Conservation (phyloP, 2,329 filamentous ascomycete species). For the Phaeomoniella chlamydospora region DNA sequence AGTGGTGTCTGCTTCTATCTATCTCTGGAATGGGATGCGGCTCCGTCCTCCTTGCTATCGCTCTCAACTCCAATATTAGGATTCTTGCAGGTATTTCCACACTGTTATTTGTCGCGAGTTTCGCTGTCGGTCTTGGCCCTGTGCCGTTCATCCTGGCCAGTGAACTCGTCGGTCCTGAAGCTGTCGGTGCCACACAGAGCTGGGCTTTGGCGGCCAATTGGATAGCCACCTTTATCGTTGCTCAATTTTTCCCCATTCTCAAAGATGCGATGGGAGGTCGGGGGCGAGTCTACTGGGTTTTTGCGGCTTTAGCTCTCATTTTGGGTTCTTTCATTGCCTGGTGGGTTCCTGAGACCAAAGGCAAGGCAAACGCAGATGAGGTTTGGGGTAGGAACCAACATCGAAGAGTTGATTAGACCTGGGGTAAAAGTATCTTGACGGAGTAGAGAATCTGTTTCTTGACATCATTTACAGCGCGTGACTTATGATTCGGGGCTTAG, state of each 20-base stretch:
- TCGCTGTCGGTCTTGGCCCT: constrained; percentile 79
- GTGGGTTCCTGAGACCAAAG: constrained; percentile 76
- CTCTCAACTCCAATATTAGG: constrained; percentile 60
- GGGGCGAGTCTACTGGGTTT: constrained; percentile 86
- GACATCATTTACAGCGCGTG: no score
- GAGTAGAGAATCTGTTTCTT: no score
- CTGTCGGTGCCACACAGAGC: constrained; percentile 80
- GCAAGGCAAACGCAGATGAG: constrained; percentile 69
- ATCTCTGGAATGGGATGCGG: constrained; percentile 73
- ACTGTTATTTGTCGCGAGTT: constrained; percentile 74
- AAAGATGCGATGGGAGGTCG: constrained; percentile 63
- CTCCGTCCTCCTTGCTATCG: constrained; percentile 63
- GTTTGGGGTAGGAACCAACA: constrained; percentile 58
- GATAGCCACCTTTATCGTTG: constrained; percentile 78
- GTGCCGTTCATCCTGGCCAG: constrained; percentile 90
- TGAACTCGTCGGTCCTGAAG: constrained; percentile 79
- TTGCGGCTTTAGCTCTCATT: constrained; percentile 56
- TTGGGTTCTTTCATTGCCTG: constrained; percentile 58
- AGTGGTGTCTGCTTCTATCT: constrained; percentile 67
- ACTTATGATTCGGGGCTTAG: no score
- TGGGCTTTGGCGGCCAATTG: constrained; percentile 82
- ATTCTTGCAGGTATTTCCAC: constrained; percentile 69
- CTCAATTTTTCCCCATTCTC: constrained; percentile 85
- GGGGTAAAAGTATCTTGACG: no score
- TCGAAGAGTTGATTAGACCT: not conserved